A percentile compares a stretch with the other conserved stretches of the same genome.
Conservation (phyloP, 2,329 filamentous ascomycete species). For the Colletotrichum australisinense region DNA sequence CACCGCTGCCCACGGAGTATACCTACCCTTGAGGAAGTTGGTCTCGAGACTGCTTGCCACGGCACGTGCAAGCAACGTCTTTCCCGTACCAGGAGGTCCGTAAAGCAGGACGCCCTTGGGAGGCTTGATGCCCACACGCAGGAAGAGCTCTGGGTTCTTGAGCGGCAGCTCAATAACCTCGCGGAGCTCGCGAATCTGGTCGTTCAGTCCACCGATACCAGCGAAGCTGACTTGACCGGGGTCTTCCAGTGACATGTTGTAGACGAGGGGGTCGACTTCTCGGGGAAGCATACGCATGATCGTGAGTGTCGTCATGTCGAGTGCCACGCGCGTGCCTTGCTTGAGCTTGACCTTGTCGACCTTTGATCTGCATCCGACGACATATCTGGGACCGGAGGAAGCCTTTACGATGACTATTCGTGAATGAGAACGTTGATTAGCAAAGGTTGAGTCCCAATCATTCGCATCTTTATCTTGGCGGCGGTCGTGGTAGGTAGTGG, state of each 20-base stretch:
- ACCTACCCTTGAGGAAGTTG: conserved; percentile 93
- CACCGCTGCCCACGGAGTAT: not conserved
- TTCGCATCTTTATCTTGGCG: not conserved
- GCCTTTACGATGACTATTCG: conserved; percentile 93
- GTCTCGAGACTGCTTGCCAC: conserved; percentile 97
- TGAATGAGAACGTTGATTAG: not conserved
- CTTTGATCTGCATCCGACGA: conserved; percentile 97
- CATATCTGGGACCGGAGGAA: conserved; percentile 95
- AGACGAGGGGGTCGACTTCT: conserved; percentile 97
- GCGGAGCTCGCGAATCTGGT: conserved; percentile 96
- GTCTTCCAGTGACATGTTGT: conserved; percentile 99
- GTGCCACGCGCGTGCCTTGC: conserved; percentile 95
- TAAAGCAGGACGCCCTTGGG: conserved; percentile 98
- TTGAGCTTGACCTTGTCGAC: conserved; percentile 98
- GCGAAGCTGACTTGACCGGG: conserved; percentile 98
- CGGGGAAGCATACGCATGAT: conserved; percentile 99
- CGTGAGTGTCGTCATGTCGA: conserved; percentile 99
- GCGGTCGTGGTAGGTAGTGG: not conserved
- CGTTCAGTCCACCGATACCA: conserved; percentile 96
- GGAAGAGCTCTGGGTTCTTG: conserved; percentile 98
- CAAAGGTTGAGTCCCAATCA: not conserved
- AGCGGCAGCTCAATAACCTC: conserved; percentile 98
- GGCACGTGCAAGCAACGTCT: conserved; percentile 92
- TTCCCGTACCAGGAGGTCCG: conserved; percentile 95
- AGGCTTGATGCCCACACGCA: conserved; percentile 97